Evolutionary conservation across 208 protist genomes (phyloP), one percentile per base, ranked within the genome.

Genomic region (Acanthamoeba healyi): DNA sequence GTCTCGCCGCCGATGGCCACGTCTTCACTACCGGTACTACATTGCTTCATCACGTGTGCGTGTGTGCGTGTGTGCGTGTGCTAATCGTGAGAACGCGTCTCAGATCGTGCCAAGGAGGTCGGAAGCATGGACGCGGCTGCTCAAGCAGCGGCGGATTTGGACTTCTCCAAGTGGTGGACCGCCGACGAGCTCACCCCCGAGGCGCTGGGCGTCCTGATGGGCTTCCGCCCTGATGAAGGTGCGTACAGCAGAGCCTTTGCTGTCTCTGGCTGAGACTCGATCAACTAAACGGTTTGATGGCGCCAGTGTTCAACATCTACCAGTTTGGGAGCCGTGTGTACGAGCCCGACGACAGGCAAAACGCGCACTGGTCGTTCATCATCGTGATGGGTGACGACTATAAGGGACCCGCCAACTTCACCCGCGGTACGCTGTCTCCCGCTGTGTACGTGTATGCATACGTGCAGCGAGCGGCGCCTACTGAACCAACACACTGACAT

Each of bases 91-190:
- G n/a, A n/a, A n/a, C 9, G 19, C 7, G n/a, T n/a, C n/a, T n/a
- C 24, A 82, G 77, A 86, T 40, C 22, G 77, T 6, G 46, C 77
- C n/a, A 58, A 58, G 40, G 36, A 17, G 36, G 70, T 81, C 17
- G 70, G 29, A 0, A 44, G 24, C n/a, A 26, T 38, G n/a, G 38
- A 44, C 38, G 9, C 7, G 61, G 61, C 24, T 7, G 15, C 61
- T 29, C 15, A 29, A 29, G 61, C 61, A 14, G 70, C 17, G 40
- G 10, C 26, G 22, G 70, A 81, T 14, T 5, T 12, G 19, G 70
- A 81, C 77, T 86, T 86, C 42, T n/a, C 38, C 19, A 86, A 86
- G 32, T 86, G 77, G 77, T 86, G 77, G 77, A 86, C 29, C 77
- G 40, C 77, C 29, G 44, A 86, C 10, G 77, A 86, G 77, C 77